Conservation (phyloP, 768 basidiomycete species). For the Coprinellus micaceus region DNA sequence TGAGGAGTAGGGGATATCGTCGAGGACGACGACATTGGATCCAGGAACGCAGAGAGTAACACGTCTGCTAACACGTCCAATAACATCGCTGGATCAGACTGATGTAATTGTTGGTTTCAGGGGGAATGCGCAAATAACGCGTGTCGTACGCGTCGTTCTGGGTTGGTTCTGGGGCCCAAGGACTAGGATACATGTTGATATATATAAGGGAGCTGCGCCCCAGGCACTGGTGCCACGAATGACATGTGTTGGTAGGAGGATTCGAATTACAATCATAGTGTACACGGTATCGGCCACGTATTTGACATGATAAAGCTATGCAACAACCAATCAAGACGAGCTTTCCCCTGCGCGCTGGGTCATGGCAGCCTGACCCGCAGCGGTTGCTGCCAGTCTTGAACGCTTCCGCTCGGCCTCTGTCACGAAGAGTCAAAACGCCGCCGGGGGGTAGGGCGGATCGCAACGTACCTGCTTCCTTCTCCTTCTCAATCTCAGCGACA, state of each 20-base stretch:
- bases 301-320: slow-evolving; percentile 6
- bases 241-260: neutral
- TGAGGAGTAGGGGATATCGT: slow-evolving; percentile 20
- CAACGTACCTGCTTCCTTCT: slow-evolving; percentile 87
- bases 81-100: slow-evolving; percentile 2
- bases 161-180: no score
- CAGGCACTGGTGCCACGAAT: neutral
- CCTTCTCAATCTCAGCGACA: slow-evolving; percentile 89
- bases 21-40: slow-evolving; percentile 20
- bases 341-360: slow-evolving; percentile 46
- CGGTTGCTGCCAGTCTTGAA: slow-evolving; percentile 84
- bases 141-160: neutral
- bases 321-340: slow-evolving; percentile 21
- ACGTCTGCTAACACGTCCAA: slow-evolving; percentile 22
- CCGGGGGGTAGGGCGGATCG: neutral
- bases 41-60: slow-evolving; percentile 16
- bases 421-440: neutral
- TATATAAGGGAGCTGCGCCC: no score
- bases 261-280: slow-evolving; percentile 4
- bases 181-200: no score
- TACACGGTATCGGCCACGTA: neutral
- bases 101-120: slow-evolving; percentile 6
- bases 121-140: slow-evolving; percentile 6
- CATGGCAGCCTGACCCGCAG: slow-evolving; percentile 90
- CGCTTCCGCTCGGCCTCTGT: slow-evolving; percentile 95